A percentile compares a stretch with the other conserved stretches of the same genome.
phyloP scores from a whole-genome alignment of 176 grass and related monocot genomes.

The Thalia dealbata region DNA sequence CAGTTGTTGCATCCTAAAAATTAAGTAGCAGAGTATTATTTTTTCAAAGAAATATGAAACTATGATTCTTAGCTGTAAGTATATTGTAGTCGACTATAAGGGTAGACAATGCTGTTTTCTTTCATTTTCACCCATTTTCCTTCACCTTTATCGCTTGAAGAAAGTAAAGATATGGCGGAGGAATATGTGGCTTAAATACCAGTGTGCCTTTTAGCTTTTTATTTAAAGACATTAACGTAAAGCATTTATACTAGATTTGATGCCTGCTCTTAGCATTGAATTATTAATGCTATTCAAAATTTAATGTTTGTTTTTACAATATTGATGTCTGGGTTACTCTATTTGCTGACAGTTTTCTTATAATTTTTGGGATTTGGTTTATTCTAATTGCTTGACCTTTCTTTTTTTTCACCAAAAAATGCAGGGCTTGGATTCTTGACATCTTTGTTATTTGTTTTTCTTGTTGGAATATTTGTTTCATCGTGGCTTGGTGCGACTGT shows the following conservation, averaged over 20 bases:
- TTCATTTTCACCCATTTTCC: background rate
- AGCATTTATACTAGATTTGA: too few relatives aligned
- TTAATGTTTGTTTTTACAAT: background rate
- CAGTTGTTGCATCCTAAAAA: too few relatives aligned
- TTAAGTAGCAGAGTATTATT: background rate
- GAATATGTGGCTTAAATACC: too few relatives aligned
- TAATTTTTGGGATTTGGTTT: background rate
- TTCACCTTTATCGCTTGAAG: background rate
- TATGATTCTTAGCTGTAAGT: too few relatives aligned
- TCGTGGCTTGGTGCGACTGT: constrained; percentile 91
- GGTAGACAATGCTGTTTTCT: background rate
- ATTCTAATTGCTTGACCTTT: background rate
- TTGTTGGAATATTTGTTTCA: constrained; percentile 98
- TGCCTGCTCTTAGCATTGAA: background rate
- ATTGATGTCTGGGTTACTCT: background rate
- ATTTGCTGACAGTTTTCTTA: too few relatives aligned
- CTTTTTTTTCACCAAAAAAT: background rate
- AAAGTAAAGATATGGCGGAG: background rate
- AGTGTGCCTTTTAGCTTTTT: too few relatives aligned
- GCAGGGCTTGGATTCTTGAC: constrained; percentile 98
- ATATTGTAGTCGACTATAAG: background rate
- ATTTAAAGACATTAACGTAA: too few relatives aligned
- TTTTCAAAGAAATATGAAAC: background rate
- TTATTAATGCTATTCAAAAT: background rate
- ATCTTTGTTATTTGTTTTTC: constrained; percentile 91